Evolutionary conservation across 129 eudicot genomes (phyloP).

Genomic region (Centrapalus pauciflorus): DNA sequence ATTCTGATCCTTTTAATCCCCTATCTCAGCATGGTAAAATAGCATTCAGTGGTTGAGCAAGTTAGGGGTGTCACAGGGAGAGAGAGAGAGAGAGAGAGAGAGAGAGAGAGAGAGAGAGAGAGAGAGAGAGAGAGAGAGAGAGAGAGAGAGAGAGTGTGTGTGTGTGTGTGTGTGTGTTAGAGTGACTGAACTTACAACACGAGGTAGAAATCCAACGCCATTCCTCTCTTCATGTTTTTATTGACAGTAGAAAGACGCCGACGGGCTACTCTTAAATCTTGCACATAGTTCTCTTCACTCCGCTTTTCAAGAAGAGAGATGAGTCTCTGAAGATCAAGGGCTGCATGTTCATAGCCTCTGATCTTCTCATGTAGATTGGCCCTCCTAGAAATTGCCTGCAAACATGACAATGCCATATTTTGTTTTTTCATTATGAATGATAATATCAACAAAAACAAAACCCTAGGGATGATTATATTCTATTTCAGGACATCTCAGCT

Average conservation of each 20-base stretch:
- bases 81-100: no score
- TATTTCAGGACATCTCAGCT: background rate
- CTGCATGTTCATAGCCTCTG: slow-evolving; percentile 82
- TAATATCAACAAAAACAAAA: background rate
- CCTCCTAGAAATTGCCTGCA: slow-evolving; percentile 84
- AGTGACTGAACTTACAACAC: slow-evolving; percentile 56
- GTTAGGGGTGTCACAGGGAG: no score
- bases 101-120: no score
- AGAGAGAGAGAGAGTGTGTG: no score
- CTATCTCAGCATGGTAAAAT: slow-evolving; percentile 28
- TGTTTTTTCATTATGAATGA: background rate
- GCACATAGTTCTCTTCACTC: slow-evolving; percentile 22
- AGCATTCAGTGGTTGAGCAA: background rate
- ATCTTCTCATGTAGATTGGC: slow-evolving; percentile 88
- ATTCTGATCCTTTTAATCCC: slow-evolving; percentile 72
- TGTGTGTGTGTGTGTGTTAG: no score
- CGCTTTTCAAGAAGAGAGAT: slow-evolving; percentile 56
- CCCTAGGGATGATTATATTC: background rate
- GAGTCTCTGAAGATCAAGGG: slow-evolving; percentile 51
- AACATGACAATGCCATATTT: background rate
- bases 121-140: no score
- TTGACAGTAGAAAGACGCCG: slow-evolving; percentile 52
- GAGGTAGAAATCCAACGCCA: slow-evolving; percentile 54
- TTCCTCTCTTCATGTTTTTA: slow-evolving; percentile 42
- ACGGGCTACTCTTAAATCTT: slow-evolving; percentile 56